A percentile compares a stretch with the other conserved stretches of the same genome.
phyloP scores from a whole-genome alignment of 495 filamentous ascomycete species.

The Chlorociboria aeruginascens region DNA sequence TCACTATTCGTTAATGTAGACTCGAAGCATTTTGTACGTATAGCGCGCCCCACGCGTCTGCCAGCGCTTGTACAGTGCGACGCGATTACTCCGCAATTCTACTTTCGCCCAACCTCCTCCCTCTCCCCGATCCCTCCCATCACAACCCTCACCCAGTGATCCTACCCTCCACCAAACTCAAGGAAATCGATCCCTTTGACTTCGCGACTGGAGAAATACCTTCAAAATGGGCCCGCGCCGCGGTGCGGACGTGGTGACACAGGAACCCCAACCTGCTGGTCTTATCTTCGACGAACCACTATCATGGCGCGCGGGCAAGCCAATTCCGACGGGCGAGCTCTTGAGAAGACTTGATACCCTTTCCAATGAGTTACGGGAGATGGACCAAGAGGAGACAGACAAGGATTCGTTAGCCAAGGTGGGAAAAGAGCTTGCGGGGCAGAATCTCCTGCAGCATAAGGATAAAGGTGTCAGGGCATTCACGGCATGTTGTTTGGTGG shows the following conservation, averaged over 20 bases:
- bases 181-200: neutral
- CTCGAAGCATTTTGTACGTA: neutral
- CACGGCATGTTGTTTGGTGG: slow-evolving; percentile 79
- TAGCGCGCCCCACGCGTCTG: neutral
- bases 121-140: neutral
- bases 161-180: neutral
- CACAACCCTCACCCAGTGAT: neutral
- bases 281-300: slow-evolving; percentile 77
- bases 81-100: neutral
- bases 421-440: slow-evolving; percentile 77
- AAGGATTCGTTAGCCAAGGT: slow-evolving; percentile 69
- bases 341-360: slow-evolving; percentile 69
- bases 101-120: neutral
- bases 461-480: slow-evolving; percentile 87
- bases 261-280: slow-evolving; percentile 19
- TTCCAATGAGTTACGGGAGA: slow-evolving; percentile 67
- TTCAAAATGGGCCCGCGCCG: slow-evolving; percentile 19
- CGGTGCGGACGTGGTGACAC: slow-evolving; percentile 9
- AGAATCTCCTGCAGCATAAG: slow-evolving; percentile 76
- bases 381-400: slow-evolving; percentile 82
- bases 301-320: slow-evolving; percentile 84
- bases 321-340: slow-evolving; percentile 74
- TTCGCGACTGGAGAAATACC: slow-evolving; percentile 9
- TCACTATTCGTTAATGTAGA: too few species aligned
- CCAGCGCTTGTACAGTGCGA: neutral